Evolutionary conservation across 352 stramenopile genomes (phyloP).

Genomic region (Globisporangium radiosum): DNA sequence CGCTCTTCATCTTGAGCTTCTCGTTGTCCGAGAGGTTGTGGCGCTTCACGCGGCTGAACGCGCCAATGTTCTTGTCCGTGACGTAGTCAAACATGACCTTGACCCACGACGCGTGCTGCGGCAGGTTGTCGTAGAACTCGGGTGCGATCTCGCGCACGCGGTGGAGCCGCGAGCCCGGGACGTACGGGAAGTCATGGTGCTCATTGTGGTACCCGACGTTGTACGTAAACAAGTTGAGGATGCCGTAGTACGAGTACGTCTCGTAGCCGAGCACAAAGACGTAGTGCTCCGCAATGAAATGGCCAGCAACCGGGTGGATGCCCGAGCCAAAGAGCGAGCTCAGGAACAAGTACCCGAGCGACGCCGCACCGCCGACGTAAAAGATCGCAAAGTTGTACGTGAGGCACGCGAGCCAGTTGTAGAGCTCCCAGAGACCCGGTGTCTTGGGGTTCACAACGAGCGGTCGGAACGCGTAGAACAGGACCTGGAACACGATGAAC

Average conservation of each 20-base stretch:
- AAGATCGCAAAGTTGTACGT: constrained; percentile 84
- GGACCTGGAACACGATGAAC: constrained; percentile 89
- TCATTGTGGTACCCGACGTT: constrained; percentile 99
- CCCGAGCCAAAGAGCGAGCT: constrained; percentile 89
- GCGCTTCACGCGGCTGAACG: constrained; percentile 91
- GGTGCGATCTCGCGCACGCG: constrained; percentile 85
- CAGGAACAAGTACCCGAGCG: constrained; percentile 91
- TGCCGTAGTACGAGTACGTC: constrained; percentile 98
- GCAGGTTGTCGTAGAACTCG: constrained; percentile 95
- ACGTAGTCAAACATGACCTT: constrained; percentile 94
- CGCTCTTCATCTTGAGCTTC: constrained; percentile 68
- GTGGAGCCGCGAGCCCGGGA: constrained; percentile 88
- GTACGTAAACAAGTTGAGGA: constrained; percentile 95
- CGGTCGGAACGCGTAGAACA: constrained; percentile 93
- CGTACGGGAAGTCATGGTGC: constrained; percentile 96
- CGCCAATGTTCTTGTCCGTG: constrained; percentile 86
- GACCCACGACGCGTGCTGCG: constrained; percentile 91
- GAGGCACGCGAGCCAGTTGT: constrained; percentile 83
- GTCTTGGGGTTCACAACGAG: constrained; percentile 91
- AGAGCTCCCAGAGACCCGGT: constrained; percentile 74
- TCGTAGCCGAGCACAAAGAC: constrained; percentile 92
- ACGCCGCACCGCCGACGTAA: constrained; percentile 67
- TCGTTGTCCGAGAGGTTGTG: constrained; percentile 43
- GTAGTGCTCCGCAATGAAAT: constrained; percentile 98
- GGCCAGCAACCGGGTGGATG: constrained; percentile 93